Percentiles rank a stretch among this genome's conserved stretches.
These are phyloP conservation scores for Rhizopus delemar DNA, from an alignment of 371 early-diverging fungal species.

Conservation along the genomic window DNA sequence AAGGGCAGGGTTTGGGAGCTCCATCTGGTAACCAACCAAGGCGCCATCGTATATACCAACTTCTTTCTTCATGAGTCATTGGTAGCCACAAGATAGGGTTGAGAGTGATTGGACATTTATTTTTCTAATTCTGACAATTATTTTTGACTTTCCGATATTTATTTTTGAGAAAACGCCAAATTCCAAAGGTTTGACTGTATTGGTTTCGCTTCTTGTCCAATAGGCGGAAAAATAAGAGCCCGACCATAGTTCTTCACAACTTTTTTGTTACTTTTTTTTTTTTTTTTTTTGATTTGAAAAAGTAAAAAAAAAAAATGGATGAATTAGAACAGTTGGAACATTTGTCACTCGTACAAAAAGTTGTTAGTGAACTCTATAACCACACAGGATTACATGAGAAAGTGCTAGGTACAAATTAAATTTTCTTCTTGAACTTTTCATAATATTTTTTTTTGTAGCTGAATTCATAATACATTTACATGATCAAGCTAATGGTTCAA, in stretches of 20 bases:
- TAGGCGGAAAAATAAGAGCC: too few species aligned
- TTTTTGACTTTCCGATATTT: too few species aligned
- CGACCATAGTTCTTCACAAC: not conserved
- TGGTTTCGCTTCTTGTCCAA: too few species aligned
- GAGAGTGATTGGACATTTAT: too few species aligned
- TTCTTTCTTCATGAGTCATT: too few species aligned
- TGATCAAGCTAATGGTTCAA: slow-evolving; percentile 59
- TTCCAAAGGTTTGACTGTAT: too few species aligned
- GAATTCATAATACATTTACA: slow-evolving; percentile 82
- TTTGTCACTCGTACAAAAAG: slow-evolving; percentile 88
- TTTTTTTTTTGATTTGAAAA: not conserved
- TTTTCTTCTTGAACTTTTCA: not conserved
- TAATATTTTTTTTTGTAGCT: slow-evolving; percentile 44
- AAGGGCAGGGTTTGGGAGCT: too few species aligned
- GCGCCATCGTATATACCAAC: too few species aligned
- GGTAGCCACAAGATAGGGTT: too few species aligned
- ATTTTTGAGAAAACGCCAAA: too few species aligned
- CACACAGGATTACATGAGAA: slow-evolving; percentile 93
- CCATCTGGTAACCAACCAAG: too few species aligned
- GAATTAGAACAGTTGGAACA: slow-evolving; percentile 85
- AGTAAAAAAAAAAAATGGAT: slow-evolving; percentile 30
- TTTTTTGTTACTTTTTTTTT: slow-evolving; percentile 4
- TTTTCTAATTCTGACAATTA: too few species aligned
- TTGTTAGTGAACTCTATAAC: slow-evolving; percentile 88
- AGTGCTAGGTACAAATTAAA: slow-evolving; percentile 53